Percentiles rank a stretch among this genome's conserved stretches.
Evolutionary conservation across 768 basidiomycete species (phyloP).

Genomic region (Rhodotorula graminis): DNA sequence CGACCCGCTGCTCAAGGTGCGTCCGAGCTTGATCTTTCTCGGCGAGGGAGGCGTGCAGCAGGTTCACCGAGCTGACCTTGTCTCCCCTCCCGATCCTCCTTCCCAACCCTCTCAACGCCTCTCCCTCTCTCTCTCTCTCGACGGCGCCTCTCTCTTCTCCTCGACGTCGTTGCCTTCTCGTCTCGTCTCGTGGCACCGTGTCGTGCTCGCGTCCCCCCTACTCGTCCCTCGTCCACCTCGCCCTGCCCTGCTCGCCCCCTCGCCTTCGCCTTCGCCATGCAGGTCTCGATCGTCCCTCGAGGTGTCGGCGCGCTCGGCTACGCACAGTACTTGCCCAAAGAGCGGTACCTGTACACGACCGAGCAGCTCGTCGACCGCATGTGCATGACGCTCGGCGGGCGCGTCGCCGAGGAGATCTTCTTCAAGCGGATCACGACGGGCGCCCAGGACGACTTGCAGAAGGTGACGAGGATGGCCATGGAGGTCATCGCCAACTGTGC

Average conservation of each 20-base stretch:
- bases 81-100: slow-evolving; percentile 48
- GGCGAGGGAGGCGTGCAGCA: too few relatives aligned
- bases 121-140: too few relatives aligned
- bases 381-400: slow-evolving; percentile 97
- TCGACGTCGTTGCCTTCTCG: too few relatives aligned
- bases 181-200: too few relatives aligned
- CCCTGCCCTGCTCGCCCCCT: background rate
- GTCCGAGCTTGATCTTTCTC: background rate
- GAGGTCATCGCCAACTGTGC: slow-evolving; percentile 51
- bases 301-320: slow-evolving; percentile 86
- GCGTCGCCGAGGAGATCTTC: slow-evolving; percentile 97
- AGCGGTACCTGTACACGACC: slow-evolving; percentile 76
- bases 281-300: slow-evolving; percentile 90
- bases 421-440: slow-evolving; percentile 92
- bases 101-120: background rate
- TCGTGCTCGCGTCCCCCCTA: too few relatives aligned
- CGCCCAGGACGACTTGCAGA: slow-evolving; percentile 95
- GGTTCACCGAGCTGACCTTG: too few relatives aligned
- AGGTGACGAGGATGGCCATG: slow-evolving; percentile 96
- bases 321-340: slow-evolving; percentile 50
- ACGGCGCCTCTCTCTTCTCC: too few relatives aligned
- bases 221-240: too few relatives aligned
- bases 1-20: slow-evolving; percentile 87
- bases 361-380: slow-evolving; percentile 93
- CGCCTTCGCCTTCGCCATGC: slow-evolving; percentile 59